Conservation (phyloP, 2,329 filamentous ascomycete genomes). For the Boeremia lycopersici region DNA sequence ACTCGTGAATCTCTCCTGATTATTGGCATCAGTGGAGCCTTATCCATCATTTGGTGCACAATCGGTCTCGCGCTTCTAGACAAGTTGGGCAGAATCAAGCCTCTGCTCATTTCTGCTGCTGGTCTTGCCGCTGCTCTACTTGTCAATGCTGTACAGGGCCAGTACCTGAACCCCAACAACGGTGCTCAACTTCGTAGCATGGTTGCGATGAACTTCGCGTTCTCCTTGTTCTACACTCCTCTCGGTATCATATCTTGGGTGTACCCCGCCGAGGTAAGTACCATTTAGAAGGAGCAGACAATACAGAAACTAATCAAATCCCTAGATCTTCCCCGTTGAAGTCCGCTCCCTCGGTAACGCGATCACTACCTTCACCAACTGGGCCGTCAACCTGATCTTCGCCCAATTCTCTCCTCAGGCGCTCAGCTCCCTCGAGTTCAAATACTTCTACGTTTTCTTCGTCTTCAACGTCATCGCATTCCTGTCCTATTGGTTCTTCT, state of each 20-base stretch:
- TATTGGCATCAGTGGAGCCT: constrained; percentile 57
- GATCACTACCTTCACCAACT: constrained; percentile 54
- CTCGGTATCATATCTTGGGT: constrained; percentile 57
- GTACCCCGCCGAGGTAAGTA: constrained; percentile 49
- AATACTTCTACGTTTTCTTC: constrained; percentile 54
- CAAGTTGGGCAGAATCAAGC: constrained; percentile 55
- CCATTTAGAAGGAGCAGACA: neutral
- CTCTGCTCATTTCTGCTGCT: constrained; percentile 53
- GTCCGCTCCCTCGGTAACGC: constrained; percentile 52
- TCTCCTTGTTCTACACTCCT: constrained; percentile 53
- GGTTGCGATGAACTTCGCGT: constrained; percentile 57
- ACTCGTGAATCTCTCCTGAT: constrained; percentile 57
- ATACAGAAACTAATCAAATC: neutral
- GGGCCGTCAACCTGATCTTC: constrained; percentile 55
- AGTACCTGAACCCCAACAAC: constrained; percentile 46
- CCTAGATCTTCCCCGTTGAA: constrained; percentile 52
- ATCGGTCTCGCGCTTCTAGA: constrained; percentile 54
- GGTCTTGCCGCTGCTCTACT: constrained; percentile 46
- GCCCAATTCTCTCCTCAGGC: constrained; percentile 57
- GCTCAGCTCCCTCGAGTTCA: constrained; percentile 41
- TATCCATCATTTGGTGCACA: constrained; percentile 57
- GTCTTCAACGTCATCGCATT: constrained; percentile 54
- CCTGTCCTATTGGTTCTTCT: constrained; percentile 36
- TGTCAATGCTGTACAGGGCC: constrained; percentile 50
- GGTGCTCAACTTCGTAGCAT: constrained; percentile 50